Percentiles rank a stretch among this genome's conserved stretches.
These are phyloP conservation scores for Coix lacrymajobi DNA, from an alignment of 176 grass and related monocot genomes.

Conservation along the genomic window DNA sequence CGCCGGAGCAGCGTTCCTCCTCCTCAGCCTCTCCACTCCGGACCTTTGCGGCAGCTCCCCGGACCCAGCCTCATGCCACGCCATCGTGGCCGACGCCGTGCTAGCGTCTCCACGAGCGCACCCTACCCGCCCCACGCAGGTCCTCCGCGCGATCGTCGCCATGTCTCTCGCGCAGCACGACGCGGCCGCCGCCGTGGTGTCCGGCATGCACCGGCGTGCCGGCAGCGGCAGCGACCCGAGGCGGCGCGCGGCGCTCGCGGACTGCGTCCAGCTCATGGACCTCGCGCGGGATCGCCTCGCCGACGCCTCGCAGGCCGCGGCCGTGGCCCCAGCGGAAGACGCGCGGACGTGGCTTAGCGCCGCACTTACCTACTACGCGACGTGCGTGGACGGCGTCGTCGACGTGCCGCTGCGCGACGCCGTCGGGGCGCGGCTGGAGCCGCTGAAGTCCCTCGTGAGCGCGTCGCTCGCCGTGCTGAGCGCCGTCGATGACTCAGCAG, in stretches of 20 bases:
- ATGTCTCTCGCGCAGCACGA: conserved; percentile 30
- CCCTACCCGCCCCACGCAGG: neutral
- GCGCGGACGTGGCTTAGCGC: conserved; percentile 52
- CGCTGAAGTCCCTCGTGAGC: conserved; percentile 41
- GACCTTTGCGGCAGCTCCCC: conserved; percentile 47
- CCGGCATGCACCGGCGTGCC: neutral
- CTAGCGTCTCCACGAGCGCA: neutral
- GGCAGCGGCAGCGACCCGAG: neutral
- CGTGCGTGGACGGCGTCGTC: conserved; percentile 38
- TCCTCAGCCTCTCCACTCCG: neutral
- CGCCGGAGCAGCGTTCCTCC: neutral
- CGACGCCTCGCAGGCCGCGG: neutral
- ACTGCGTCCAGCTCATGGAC: conserved; percentile 48
- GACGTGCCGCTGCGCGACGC: neutral
- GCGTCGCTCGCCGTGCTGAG: conserved; percentile 52
- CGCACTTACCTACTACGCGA: conserved; percentile 41
- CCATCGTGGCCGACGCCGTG: conserved; percentile 30
- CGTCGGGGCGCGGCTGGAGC: conserved; percentile 9
- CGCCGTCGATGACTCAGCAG: neutral
- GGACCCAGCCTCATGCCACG: conserved; percentile 37
- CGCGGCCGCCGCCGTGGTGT: neutral
- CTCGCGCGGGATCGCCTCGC: conserved; percentile 49
- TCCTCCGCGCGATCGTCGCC: conserved; percentile 33
- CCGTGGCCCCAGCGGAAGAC: neutral
- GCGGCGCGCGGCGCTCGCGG: conserved; percentile 29